Base-by-base conservation (phyloP, 116 monocot species). In the Iris pallida region DNA sequence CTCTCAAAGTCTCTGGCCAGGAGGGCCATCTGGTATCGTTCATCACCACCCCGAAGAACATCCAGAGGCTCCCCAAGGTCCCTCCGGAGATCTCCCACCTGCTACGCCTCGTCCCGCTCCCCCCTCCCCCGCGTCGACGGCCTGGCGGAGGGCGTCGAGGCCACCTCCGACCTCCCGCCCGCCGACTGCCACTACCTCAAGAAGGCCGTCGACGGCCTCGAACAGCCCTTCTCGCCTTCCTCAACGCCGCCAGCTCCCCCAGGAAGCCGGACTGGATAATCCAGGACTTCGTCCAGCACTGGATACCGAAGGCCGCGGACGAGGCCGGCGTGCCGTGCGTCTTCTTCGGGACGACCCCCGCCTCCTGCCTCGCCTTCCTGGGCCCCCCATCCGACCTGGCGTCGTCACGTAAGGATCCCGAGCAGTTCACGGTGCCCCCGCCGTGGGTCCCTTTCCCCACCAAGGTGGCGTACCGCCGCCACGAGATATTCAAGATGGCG, bases 31-130 rank as follows among this genome's bases (percentile, higher is more conserved):
- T 46, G 4, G 47, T 84, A 42, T 75, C 80, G 44, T 84, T 80
- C 80, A 41, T 84, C 70, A 74, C 73, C 70, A 76, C 77, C 6
- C 73, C 73, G 9, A 76, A 59, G 46, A 84, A 84, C 55, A 61
- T 68, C 57, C 20, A 53, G 16, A 61, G 79, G n/a, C 69, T 84
- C 47, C 51, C 79, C 76, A 8, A 14, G 18, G 4, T 49, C 76
- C 63, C 76, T 59, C 8, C 17, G 18, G 0, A 47, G 4, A 16
- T 83, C 47, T 68, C 72, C 3, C 53, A 11, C 49, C 58, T 66
- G 47, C 58, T 75, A 47, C 16, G 46, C 8, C 42, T 79, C 58
- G 19, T 80, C 20, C 19, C 62, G n/a, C 0, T 14, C 71, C 46
- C 7, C 20, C 12, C 55, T 79, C 4, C 76, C 84, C 12, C 44